These are phyloP conservation scores for Saccharomyces kudriavzevii DNA, from an alignment of 805 yeast genomes.

Conservation along the genomic window DNA sequence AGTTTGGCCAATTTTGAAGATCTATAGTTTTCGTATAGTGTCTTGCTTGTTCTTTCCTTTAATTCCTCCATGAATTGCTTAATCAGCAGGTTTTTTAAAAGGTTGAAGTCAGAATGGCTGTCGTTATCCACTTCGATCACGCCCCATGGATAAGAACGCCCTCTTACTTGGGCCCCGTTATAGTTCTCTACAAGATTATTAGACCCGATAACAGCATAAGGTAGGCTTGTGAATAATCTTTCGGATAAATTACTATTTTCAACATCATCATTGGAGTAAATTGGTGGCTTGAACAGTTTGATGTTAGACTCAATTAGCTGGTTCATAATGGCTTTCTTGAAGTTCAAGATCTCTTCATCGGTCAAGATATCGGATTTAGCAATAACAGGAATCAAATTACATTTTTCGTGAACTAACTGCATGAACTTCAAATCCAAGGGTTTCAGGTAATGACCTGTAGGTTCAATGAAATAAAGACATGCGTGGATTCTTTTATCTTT, in stretches of 20 bases:
- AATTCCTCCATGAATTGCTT: constrained; percentile 91
- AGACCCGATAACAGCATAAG: constrained; percentile 93
- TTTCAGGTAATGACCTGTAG: constrained; percentile 89
- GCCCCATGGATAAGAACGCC: constrained; percentile 96
- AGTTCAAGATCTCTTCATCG: constrained; percentile 69
- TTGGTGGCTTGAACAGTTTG: constrained; percentile 66
- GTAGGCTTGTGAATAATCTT: constrained; percentile 62
- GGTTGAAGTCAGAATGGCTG: constrained; percentile 84
- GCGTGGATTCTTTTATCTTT: constrained; percentile 88
- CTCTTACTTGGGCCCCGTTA: constrained; percentile 79
- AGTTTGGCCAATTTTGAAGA: constrained; percentile 66
- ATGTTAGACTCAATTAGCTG: constrained; percentile 73
- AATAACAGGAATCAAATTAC: constrained; percentile 87
- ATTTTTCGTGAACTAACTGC: constrained; percentile 81
- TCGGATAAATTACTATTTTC: constrained; percentile 62
- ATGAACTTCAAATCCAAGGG: constrained; percentile 84
- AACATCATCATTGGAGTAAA: constrained; percentile 75
- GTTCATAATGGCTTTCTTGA: constrained; percentile 67
- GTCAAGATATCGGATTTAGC: constrained; percentile 92
- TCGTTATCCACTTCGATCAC: constrained; percentile 91
- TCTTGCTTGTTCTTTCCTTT: constrained; percentile 71
- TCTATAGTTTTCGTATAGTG: constrained; percentile 82
- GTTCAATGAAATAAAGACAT: constrained; percentile 87
- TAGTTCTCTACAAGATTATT: constrained; percentile 56
- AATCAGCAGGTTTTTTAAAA: constrained; percentile 78